Evolutionary conservation across 495 filamentous ascomycete genomes (phyloP).

Genomic region (Bacidia rubella): DNA sequence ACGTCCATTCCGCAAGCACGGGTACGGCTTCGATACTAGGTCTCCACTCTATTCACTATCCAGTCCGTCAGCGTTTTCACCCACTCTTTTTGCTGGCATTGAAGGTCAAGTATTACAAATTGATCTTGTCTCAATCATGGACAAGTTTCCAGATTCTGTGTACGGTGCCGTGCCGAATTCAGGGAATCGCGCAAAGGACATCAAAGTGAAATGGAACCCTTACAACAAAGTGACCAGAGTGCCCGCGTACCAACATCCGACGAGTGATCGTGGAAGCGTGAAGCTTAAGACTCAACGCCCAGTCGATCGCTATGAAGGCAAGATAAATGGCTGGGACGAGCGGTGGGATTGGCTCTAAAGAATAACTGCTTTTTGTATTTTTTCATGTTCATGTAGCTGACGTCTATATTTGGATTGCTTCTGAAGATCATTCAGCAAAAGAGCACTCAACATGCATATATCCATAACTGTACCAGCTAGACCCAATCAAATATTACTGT

Average conservation of each 20-base stretch:
- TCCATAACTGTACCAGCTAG: too few species aligned
- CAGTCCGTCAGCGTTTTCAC: constrained; percentile 39
- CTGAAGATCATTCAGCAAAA: too few species aligned
- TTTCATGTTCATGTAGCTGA: background rate
- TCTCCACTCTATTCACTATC: constrained; percentile 47
- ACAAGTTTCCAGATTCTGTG: constrained; percentile 13
- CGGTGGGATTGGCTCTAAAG: constrained; percentile 4
- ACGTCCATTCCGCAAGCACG: constrained; percentile 18
- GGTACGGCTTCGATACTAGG: constrained; percentile 17
- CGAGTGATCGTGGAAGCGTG: background rate
- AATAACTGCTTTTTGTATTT: background rate
- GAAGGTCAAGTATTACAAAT: constrained; percentile 38
- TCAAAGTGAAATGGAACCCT: constrained; percentile 12
- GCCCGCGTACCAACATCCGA: constrained; percentile 12
- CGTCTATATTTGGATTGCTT: too few species aligned
- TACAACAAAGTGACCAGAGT: constrained; percentile 7
- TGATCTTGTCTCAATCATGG: constrained; percentile 34
- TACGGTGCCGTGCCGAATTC: constrained; percentile 1
- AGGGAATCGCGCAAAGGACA: background rate
- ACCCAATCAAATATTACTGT: too few species aligned
- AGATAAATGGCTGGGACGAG: constrained; percentile 15
- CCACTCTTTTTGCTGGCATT: constrained; percentile 44
- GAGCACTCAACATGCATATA: too few species aligned
- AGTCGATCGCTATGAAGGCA: constrained; percentile 3
- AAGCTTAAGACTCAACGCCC: constrained; percentile 11